phyloP scores from a whole-genome alignment of 306 rosid genomes.

The Trichosanthes truncata region DNA sequence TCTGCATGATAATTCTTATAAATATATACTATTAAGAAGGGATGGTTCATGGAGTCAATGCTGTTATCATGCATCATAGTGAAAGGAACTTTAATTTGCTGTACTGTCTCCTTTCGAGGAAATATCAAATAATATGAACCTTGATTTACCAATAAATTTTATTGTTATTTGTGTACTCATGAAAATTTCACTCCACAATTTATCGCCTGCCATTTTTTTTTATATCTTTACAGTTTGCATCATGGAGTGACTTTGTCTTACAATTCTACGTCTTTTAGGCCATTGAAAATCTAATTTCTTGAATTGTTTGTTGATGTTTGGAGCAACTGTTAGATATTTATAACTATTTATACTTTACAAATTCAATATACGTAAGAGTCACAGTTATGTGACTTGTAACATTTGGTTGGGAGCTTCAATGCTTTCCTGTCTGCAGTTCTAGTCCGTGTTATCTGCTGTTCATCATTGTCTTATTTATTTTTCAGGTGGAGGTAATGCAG shows the following conservation, averaged over 20 bases:
- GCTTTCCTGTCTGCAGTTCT: background rate
- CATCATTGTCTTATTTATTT: constrained; percentile 8
- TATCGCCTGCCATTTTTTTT: background rate
- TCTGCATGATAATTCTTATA: background rate
- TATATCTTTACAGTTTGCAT: background rate
- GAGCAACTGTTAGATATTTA: background rate
- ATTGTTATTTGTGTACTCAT: background rate
- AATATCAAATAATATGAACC: background rate
- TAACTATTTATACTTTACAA: background rate
- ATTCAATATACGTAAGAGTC: background rate
- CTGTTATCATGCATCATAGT: background rate
- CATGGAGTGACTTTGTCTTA: background rate
- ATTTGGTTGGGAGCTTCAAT: background rate
- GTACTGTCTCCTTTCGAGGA: background rate
- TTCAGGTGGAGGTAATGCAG: constrained; percentile 65
- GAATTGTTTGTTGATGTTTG: background rate
- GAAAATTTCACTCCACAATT: background rate
- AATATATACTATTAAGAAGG: background rate
- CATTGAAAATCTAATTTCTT: background rate
- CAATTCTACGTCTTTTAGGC: background rate
- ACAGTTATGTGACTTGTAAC: too few species aligned
- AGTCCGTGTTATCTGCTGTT: background rate
- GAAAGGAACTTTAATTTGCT: background rate
- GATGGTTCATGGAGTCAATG: background rate
- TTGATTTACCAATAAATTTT: too few species aligned